phyloP scores from a whole-genome alignment of 345 rosid species.

The Kernera saxatilis region DNA sequence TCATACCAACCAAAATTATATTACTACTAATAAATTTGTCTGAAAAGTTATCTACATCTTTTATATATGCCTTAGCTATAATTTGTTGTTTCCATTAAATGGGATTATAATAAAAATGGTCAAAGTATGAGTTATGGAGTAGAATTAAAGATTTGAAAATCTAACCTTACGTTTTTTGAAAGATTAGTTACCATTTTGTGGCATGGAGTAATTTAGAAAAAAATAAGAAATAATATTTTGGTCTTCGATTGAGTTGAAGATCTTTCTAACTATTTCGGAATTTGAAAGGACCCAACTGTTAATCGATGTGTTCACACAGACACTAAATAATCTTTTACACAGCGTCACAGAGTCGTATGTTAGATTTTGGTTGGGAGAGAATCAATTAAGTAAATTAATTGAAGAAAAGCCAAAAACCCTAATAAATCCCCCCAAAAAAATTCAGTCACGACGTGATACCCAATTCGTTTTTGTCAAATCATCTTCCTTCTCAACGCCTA shows the following conservation, averaged over 20 bases:
- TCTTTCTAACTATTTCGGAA: not conserved
- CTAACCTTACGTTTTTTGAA: conserved; percentile 23
- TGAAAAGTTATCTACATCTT: not conserved
- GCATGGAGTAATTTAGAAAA: conserved; percentile 4
- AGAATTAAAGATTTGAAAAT: conserved; percentile 11
- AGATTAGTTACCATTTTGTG: conserved; percentile 29
- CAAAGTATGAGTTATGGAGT: conserved; percentile 16
- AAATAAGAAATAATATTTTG: not conserved
- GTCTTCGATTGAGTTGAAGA: not conserved
- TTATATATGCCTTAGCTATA: not conserved
- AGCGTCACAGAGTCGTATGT: conserved; percentile 16
- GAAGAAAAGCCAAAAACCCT: conserved; percentile 30
- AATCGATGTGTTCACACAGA: conserved; percentile 8
- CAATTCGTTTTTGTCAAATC: conserved; percentile 19
- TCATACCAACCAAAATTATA: not conserved
- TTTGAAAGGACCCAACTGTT: not conserved
- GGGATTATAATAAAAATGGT: not conserved
- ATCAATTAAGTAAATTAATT: conserved; percentile 2
- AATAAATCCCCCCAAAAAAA: conserved; percentile 23
- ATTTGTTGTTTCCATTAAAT: not conserved
- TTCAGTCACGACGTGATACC: conserved; percentile 32
- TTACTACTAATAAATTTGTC: not conserved
- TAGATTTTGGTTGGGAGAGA: conserved; percentile 10
- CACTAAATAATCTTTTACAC: not conserved
- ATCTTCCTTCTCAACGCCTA: conserved; percentile 10